These are phyloP conservation scores for Syncephalis fuscata DNA, from an alignment of 371 early-diverging fungal genomes.

Conservation along the genomic window DNA sequence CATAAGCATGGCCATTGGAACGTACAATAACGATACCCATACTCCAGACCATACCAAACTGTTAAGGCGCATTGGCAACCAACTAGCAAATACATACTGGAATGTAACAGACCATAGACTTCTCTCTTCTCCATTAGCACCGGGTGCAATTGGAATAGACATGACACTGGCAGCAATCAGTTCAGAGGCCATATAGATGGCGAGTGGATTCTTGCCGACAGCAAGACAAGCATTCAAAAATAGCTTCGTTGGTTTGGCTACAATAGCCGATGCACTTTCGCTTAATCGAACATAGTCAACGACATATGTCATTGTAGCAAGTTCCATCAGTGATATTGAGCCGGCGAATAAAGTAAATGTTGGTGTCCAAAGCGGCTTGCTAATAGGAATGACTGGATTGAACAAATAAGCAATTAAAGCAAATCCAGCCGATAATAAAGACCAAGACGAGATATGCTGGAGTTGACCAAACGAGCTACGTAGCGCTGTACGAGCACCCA, in stretches of 20 bases:
- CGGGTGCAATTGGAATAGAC: conserved; percentile 5
- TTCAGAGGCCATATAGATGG: conserved; percentile 17
- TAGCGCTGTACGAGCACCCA: conserved; percentile 7
- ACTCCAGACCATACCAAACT: conserved; percentile 12
- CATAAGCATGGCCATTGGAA: conserved; percentile 11
- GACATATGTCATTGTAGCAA: conserved; percentile 13
- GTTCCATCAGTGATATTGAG: conserved; percentile 11
- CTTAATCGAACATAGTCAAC: conserved; percentile 5
- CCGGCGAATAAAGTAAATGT: conserved; percentile 17
- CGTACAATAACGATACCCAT: conserved; percentile 5
- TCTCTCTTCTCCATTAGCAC: conserved; percentile 3
- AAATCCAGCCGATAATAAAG: conserved; percentile 4
- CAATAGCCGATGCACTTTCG: not conserved
- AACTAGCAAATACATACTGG: conserved; percentile 9
- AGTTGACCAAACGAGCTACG: not conserved
- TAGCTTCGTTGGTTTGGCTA: conserved; percentile 59
- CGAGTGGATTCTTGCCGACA: conserved; percentile 17
- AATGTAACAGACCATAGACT: conserved; percentile 7
- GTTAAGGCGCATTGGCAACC: conserved; percentile 10
- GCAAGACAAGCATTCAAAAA: conserved; percentile 10
- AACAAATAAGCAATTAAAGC: conserved; percentile 13
- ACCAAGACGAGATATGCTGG: conserved; percentile 8
- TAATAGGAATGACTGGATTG: conserved; percentile 17
- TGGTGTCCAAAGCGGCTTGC: conserved; percentile 30
- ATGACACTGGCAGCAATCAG: conserved; percentile 10